Evolutionary conservation across 352 stramenopile genomes (phyloP).

Genomic region (Aphanomyces cochlioides): DNA sequence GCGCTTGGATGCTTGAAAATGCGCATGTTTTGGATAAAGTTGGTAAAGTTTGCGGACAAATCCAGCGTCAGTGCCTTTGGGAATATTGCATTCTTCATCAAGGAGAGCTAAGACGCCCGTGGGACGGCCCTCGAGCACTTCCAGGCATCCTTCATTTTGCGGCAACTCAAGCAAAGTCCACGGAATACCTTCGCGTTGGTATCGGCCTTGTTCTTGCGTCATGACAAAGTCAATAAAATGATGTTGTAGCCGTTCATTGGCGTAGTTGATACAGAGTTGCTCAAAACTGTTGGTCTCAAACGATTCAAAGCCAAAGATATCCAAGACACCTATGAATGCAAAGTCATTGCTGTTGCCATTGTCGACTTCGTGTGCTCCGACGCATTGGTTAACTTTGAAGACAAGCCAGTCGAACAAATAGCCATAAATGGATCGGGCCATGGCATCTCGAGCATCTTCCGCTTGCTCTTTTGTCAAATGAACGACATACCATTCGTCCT

Average conservation of each 20-base stretch:
- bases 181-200: slow-evolving; percentile 47
- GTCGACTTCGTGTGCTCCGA: background rate
- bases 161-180: slow-evolving; percentile 47
- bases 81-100: slow-evolving; percentile 44
- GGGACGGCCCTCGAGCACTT: slow-evolving; percentile 48
- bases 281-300: slow-evolving; percentile 38
- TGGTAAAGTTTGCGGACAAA: slow-evolving; percentile 34
- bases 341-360: background rate
- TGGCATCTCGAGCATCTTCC: slow-evolving; percentile 63
- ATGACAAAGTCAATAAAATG: slow-evolving; percentile 38
- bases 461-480: slow-evolving; percentile 42
- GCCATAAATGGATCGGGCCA: slow-evolving; percentile 85
- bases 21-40: slow-evolving; percentile 51
- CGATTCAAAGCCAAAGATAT: slow-evolving; percentile 41
- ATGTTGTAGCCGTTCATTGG: slow-evolving; percentile 37
- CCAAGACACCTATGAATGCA: slow-evolving; percentile 36
- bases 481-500: slow-evolving; percentile 54
- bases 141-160: slow-evolving; percentile 54
- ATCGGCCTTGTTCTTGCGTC: slow-evolving; percentile 38
- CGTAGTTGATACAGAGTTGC: slow-evolving; percentile 41
- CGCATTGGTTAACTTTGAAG: slow-evolving; percentile 33
- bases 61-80: slow-evolving; percentile 17
- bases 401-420: slow-evolving; percentile 87
- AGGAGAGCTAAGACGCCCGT: slow-evolving; percentile 47
- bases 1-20: slow-evolving; percentile 59